These are phyloP conservation scores for Trichoderma atroviride DNA, from an alignment of 2,329 filamentous ascomycete genomes.

Conservation along the genomic window DNA sequence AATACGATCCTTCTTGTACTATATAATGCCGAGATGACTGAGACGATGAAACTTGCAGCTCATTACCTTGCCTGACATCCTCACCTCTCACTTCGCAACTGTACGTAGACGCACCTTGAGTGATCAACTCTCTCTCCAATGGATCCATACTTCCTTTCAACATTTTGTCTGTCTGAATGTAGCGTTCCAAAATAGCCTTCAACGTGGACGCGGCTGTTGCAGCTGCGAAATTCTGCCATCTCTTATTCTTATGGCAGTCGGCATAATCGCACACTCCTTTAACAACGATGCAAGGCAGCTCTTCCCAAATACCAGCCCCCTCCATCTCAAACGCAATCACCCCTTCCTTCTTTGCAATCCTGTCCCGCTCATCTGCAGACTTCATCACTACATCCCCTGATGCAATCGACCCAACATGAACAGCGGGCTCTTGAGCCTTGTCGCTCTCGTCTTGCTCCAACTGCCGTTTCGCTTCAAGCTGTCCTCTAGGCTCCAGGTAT, in stretches of 20 bases:
- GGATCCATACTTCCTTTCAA: background rate
- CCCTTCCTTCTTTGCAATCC: constrained; percentile 31
- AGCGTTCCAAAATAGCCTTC: constrained; percentile 8
- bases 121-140: background rate
- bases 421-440: constrained; percentile 29
- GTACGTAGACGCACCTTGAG: background rate
- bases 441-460: constrained; percentile 21
- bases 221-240: constrained; percentile 15
- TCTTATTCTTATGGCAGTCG: constrained; percentile 24
- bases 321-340: constrained; percentile 39
- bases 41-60: background rate
- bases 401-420: constrained; percentile 44
- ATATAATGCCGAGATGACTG: background rate
- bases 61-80: background rate
- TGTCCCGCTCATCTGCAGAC: constrained; percentile 40
- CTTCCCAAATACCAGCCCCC: constrained; percentile 35
- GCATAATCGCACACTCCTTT: constrained; percentile 19
- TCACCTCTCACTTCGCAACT: background rate
- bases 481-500: constrained; percentile 38
- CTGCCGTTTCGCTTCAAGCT: constrained; percentile 24
- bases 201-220: constrained; percentile 1
- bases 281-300: constrained; percentile 37
- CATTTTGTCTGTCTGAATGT: background rate
- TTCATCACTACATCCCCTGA: constrained; percentile 46
- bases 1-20: background rate